phyloP scores from a whole-genome alignment of 2,329 filamentous ascomycete genomes.

The Penicillium sp. region DNA sequence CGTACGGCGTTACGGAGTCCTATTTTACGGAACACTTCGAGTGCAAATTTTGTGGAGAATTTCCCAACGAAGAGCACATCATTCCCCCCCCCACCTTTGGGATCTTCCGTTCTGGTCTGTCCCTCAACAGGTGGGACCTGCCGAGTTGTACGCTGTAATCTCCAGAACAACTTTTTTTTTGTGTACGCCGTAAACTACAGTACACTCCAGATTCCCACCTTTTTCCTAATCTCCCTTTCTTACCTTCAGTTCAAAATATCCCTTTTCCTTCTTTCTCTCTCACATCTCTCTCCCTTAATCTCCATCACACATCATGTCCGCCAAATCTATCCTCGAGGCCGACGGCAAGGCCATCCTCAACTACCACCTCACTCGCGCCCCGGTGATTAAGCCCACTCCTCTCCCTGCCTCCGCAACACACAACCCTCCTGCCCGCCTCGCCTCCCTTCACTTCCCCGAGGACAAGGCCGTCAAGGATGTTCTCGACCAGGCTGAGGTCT shows the following conservation, averaged over 20 bases:
- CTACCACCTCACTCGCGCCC: constrained; percentile 98
- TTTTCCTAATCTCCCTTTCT: constrained; percentile 7
- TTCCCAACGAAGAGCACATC: constrained; percentile 10
- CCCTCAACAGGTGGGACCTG: constrained; percentile 21
- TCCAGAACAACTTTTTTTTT: constrained; percentile 24
- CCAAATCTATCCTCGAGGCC: constrained; percentile 97
- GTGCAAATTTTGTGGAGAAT: neutral
- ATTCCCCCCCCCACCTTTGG: constrained; percentile 3
- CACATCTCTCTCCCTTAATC: neutral
- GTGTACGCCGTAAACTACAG: constrained; percentile 22
- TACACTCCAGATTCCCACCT: constrained; percentile 20
- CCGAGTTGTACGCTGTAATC: constrained; percentile 27
- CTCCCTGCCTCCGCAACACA: constrained; percentile 79
- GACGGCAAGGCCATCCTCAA: constrained; percentile 99
- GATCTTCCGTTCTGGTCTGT: constrained; percentile 9
- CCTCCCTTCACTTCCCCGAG: constrained; percentile 88
- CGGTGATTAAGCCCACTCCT: constrained; percentile 96
- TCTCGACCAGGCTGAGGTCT: constrained; percentile 92
- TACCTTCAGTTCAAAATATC: constrained; percentile 19
- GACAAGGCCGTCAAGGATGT: constrained; percentile 78
- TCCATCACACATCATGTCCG: constrained; percentile 64
- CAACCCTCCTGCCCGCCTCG: constrained; percentile 88
- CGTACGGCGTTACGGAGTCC: neutral
- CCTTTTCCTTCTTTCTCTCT: constrained; percentile 13
- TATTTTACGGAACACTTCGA: too few species aligned